These are phyloP conservation scores for Mycocentrospora acerina DNA, from an alignment of 2,329 filamentous ascomycete genomes.

Conservation along the genomic window DNA sequence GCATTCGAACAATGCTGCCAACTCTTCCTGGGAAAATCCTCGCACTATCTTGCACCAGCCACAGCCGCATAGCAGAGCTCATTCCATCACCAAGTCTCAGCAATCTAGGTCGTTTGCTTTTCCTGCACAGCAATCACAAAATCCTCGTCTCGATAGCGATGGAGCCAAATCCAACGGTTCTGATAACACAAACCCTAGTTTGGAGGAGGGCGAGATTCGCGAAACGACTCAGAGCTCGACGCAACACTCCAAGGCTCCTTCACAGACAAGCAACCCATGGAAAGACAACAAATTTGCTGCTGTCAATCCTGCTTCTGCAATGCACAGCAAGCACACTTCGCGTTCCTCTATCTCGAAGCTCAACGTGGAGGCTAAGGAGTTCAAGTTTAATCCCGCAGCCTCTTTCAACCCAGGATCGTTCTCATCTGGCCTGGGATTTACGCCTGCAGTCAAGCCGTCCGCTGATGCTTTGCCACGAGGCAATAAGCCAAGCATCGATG, in stretches of 20 bases:
- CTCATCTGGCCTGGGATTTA: conserved; percentile 45
- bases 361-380: conserved; percentile 87
- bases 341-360: conserved; percentile 74
- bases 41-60: conserved; percentile 65
- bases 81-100: conserved; percentile 69
- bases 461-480: conserved; percentile 53
- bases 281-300: conserved; percentile 39
- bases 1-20: conserved; percentile 26
- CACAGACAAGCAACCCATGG: conserved; percentile 41
- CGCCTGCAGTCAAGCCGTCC: conserved; percentile 45
- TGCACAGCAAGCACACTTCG: conserved; percentile 60
- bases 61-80: conserved; percentile 71
- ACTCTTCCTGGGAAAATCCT: conserved; percentile 36
- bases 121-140: conserved; percentile 25
- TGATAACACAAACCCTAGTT: conserved; percentile 42
- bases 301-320: conserved; percentile 32
- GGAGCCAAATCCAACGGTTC: conserved; percentile 44
- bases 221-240: conserved; percentile 23
- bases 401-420: conserved; percentile 52
- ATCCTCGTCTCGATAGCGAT: conserved; percentile 42
- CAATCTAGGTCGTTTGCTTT: conserved; percentile 35
- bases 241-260: conserved; percentile 40
- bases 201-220: conserved; percentile 35
- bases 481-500: conserved; percentile 39
- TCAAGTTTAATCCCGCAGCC: conserved; percentile 67